Evolutionary conservation across 768 basidiomycete genomes (phyloP), one percentile per base, ranked within the genome.

Genomic region (Collybia sp.): DNA sequence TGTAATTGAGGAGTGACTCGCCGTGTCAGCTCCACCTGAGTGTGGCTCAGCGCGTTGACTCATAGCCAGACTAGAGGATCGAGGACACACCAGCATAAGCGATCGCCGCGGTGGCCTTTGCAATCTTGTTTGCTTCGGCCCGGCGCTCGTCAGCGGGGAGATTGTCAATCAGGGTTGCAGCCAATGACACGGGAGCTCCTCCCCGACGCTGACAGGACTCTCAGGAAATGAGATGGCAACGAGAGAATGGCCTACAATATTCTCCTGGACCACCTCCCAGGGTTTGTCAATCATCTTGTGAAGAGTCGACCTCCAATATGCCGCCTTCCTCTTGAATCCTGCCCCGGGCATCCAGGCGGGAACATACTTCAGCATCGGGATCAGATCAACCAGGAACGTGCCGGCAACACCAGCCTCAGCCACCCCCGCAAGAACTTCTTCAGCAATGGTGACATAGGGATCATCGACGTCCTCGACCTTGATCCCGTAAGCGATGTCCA

Each of bases 291-390:
- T 54, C 63, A 73, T 63, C 33, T 67, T 58, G 13, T 59, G 42
- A 12, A 62, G 57, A 10, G 58, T 50, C 40, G 50, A 56, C 30
- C 63, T 59, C 65, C 64, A 75, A 20, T 65, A 55, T n/a, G 54
- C 58, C 2, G 73, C 72, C 45, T 64, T 64, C 18, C 53, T 43
- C 53, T 74, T 70, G 65, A 77, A 77, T 0, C 51, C 51, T 6
- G 73, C 71, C 10, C 75, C 74, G 3, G 75, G 76, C 40, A 77
- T 54, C 76, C 75, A 77, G 12, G 63, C 55, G 1, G 75, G 75
- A 32, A 78, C 55, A 44, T 73, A 56, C 35, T 65, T 64, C 46
- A 77, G 63, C 68, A 44, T 12, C 18, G 37, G 31, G 2, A 50
- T 45, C 9, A 45, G 34, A 34, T 62, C 58, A 10, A 57, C 60